Percentiles rank a stretch among this genome's conserved stretches.
These are phyloP conservation scores for Salix exigua DNA, from an alignment of 345 rosid species.

Conservation along the genomic window DNA sequence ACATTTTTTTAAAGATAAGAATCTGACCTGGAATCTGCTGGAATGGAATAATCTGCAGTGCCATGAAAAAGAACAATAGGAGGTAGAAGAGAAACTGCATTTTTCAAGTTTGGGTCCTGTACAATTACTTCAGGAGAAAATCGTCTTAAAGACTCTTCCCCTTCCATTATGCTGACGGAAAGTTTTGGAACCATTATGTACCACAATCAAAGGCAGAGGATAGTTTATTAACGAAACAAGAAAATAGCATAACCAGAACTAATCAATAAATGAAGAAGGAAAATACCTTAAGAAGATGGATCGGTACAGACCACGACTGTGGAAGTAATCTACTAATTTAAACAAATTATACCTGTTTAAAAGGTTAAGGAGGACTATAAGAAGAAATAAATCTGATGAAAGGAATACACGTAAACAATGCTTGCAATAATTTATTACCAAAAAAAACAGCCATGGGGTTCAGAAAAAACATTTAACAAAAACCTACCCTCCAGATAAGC, in stretches of 20 bases:
- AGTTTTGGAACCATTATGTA: slow-evolving; percentile 6
- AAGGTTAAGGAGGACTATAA: slow-evolving; percentile 2
- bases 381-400: background rate
- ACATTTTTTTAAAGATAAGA: background rate
- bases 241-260: background rate
- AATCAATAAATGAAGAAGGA: background rate
- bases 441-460: background rate
- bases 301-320: slow-evolving; percentile 76
- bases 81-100: slow-evolving; percentile 67
- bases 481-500: slow-evolving; percentile 88
- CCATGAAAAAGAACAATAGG: slow-evolving; percentile 83
- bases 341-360: slow-evolving; percentile 77
- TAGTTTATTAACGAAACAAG: background rate
- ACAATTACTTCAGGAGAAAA: slow-evolving; percentile 84
- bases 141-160: slow-evolving; percentile 68
- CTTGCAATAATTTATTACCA: background rate
- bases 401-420: background rate
- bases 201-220: background rate
- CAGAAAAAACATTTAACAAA: background rate
- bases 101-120: slow-evolving; percentile 52
- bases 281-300: slow-evolving; percentile 69
- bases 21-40: slow-evolving; percentile 79
- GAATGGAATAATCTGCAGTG: slow-evolving; percentile 91
- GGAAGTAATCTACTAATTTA: slow-evolving; percentile 80
- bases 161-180: slow-evolving; percentile 83